These are phyloP conservation scores for Rubroboletus satanas DNA, from an alignment of 768 basidiomycete species.

Conservation along the genomic window DNA sequence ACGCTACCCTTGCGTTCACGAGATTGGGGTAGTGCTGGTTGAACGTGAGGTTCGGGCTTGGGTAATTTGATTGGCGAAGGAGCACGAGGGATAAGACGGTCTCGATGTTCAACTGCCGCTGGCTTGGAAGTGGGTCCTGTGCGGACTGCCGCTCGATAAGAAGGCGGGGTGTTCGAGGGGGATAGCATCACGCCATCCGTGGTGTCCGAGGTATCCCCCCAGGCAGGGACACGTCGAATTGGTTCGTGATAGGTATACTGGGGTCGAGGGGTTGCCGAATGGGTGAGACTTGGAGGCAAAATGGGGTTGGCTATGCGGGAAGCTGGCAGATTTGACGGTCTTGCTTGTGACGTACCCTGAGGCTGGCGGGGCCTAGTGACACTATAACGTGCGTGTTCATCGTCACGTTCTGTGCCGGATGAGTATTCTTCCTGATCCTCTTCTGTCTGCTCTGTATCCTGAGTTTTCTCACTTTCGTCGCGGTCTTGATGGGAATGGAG, in stretches of 20 bases:
- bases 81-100: constrained; percentile 11
- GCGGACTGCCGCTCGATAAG: constrained; percentile 44
- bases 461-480: constrained; percentile 20
- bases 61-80: constrained; percentile 32
- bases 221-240: constrained; percentile 18
- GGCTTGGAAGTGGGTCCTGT: constrained; percentile 19
- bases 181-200: constrained; percentile 31
- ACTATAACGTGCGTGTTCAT: constrained; percentile 7
- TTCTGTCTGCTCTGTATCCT: constrained; percentile 17
- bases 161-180: constrained; percentile 44
- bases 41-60: constrained; percentile 20
- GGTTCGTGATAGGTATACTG: constrained; percentile 11
- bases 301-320: constrained; percentile 22
- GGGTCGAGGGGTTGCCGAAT: constrained; percentile 30
- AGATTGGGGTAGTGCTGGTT: constrained; percentile 16
- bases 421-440: constrained; percentile 7
- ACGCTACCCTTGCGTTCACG: constrained; percentile 45
- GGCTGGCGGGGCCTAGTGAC: constrained; percentile 6
- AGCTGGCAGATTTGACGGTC: constrained; percentile 4
- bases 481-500: constrained; percentile 43
- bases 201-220: constrained; percentile 39
- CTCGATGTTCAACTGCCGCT: constrained; percentile 12
- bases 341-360: constrained; percentile 8
- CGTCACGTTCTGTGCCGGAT: constrained; percentile 24
- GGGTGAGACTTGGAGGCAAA: constrained; percentile 27